These are phyloP conservation scores for Echinosophora koreensis DNA, from an alignment of 306 rosid species.

Conservation along the genomic window DNA sequence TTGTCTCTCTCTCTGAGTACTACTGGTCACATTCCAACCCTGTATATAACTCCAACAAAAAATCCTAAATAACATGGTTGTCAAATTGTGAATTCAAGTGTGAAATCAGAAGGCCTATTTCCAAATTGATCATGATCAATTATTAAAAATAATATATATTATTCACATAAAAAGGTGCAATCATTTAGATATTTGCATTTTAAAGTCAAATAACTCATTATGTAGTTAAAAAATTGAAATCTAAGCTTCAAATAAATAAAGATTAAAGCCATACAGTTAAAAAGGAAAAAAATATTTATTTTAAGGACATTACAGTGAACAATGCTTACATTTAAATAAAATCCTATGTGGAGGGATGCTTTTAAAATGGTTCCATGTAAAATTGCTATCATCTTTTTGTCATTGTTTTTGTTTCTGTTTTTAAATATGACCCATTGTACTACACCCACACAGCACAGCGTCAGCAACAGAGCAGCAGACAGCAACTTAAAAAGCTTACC, in stretches of 20 bases:
- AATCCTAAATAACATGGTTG: constrained; percentile 14
- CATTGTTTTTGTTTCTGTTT: too few species aligned
- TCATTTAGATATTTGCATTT: not conserved
- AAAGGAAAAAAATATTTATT: not conserved
- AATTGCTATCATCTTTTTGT: too few species aligned
- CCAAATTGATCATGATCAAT: constrained; percentile 11
- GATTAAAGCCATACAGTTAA: not conserved
- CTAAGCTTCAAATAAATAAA: not conserved
- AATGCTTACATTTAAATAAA: not conserved
- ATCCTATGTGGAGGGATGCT: not conserved
- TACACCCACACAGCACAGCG: too few species aligned
- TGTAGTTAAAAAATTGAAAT: constrained; percentile 1
- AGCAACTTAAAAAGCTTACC: too few species aligned
- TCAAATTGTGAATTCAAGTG: constrained; percentile 8
- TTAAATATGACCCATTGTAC: too few species aligned
- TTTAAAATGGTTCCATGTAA: not conserved
- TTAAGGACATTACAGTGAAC: not conserved
- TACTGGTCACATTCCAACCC: constrained; percentile 5
- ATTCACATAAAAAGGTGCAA: not conserved
- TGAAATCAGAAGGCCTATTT: not conserved
- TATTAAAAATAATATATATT: constrained; percentile 6
- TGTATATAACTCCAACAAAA: not conserved
- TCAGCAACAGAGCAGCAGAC: too few species aligned
- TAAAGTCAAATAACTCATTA: not conserved
- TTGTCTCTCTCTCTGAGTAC: constrained; percentile 3